A percentile compares a stretch with the other conserved stretches of the same genome.
These are phyloP conservation scores for Fragosphaeria purpurea DNA, from an alignment of 2,329 filamentous ascomycete genomes.

Conservation along the genomic window DNA sequence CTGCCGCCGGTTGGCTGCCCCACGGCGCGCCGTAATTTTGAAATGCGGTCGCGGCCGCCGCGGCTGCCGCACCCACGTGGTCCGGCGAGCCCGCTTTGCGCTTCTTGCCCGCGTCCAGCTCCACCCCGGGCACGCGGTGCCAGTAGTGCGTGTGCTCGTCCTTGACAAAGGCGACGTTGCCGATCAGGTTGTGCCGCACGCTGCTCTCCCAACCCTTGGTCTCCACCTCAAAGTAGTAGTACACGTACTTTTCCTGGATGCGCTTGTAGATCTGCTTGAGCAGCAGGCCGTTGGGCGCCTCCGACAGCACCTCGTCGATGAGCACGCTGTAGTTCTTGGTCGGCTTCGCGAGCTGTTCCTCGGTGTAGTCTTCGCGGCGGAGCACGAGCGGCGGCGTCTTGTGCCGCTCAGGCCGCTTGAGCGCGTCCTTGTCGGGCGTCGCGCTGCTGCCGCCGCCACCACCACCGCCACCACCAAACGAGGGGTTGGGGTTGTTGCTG, in stretches of 20 bases:
- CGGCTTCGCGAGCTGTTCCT: constrained; percentile 49
- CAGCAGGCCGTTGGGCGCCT: constrained; percentile 43
- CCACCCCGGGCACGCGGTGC: constrained; percentile 47
- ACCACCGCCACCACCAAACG: constrained; percentile 23
- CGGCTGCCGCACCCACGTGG: constrained; percentile 27
- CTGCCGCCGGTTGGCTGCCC: neutral
- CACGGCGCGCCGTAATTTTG: constrained; percentile 2
- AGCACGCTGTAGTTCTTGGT: constrained; percentile 53
- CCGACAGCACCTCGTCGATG: constrained; percentile 49
- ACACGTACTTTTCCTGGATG: constrained; percentile 48
- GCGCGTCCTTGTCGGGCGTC: constrained; percentile 22
- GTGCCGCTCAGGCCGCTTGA: constrained; percentile 53
- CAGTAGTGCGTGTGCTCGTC: constrained; percentile 46
- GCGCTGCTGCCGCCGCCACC: neutral
- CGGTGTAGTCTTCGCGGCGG: constrained; percentile 43
- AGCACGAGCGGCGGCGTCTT: constrained; percentile 52
- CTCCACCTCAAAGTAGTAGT: constrained; percentile 49
- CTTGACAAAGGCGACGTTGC: constrained; percentile 51
- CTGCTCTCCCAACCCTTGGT: constrained; percentile 59
- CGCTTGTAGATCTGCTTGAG: constrained; percentile 55
- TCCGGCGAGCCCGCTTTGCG: constrained; percentile 46
- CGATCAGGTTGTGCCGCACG: constrained; percentile 54
- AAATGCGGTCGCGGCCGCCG: constrained; percentile 20
- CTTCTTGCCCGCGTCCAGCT: constrained; percentile 52
- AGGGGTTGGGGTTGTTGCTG: neutral